These are phyloP conservation scores for Solanum pennellii DNA, from an alignment of 257 asterid genomes.

Conservation along the genomic window DNA sequence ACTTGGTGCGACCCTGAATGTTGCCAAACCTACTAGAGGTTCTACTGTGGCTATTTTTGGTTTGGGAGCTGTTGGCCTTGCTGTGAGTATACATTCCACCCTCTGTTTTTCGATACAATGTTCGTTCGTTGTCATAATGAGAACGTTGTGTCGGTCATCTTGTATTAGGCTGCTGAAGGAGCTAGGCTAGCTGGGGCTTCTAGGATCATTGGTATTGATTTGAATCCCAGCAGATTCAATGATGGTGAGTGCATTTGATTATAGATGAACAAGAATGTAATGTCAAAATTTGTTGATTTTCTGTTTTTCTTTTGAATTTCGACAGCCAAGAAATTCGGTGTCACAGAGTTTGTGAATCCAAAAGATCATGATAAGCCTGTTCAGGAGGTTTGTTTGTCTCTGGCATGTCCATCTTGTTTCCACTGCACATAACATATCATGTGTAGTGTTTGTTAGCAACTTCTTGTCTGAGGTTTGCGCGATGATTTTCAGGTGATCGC, in stretches of 20 bases:
- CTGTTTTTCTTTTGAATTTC: not conserved
- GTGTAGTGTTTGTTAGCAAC: not conserved
- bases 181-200: conserved; percentile 79
- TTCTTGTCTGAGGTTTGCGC: not conserved
- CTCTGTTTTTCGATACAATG: not conserved
- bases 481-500: conserved; percentile 37
- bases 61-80: conserved; percentile 85
- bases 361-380: conserved; percentile 70
- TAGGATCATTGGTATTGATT: conserved; percentile 65
- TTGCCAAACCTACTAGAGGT: conserved; percentile 68
- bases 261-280: not conserved
- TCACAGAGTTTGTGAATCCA: conserved; percentile 70
- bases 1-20: conserved; percentile 71
- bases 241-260: conserved; percentile 8
- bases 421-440: not conserved
- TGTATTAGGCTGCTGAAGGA: conserved; percentile 80
- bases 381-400: conserved; percentile 35
- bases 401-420: not conserved
- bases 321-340: conserved; percentile 76
- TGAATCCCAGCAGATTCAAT: conserved; percentile 39
- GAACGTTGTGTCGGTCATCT: not conserved
- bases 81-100: conserved; percentile 34
- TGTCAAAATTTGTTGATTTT: not conserved
- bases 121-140: not conserved
- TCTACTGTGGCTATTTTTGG: conserved; percentile 74